Percentiles rank a stretch among this genome's conserved stretches.
Evolutionary conservation across 2,329 filamentous ascomycete genomes (phyloP).

Genomic region (Alternaria sp.): DNA sequence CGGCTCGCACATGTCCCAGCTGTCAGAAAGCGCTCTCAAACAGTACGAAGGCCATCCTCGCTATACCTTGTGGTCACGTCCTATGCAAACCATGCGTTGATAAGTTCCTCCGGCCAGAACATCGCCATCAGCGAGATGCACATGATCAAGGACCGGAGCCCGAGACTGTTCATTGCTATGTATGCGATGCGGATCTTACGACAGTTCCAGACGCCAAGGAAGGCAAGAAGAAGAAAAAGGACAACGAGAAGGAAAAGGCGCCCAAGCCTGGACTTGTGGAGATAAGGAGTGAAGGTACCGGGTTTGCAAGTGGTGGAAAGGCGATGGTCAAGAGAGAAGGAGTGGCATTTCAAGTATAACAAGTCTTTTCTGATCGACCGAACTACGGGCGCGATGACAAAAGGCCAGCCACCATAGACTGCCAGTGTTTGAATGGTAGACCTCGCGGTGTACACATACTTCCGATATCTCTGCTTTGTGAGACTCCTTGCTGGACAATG

Average conservation of each 20-base stretch:
- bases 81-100: conserved; percentile 83
- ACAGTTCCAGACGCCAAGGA: conserved; percentile 34
- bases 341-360: conserved; percentile 72
- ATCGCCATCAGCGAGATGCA: conserved; percentile 51
- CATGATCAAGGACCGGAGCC: conserved; percentile 64
- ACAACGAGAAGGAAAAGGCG: conserved; percentile 64
- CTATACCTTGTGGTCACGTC: conserved; percentile 90
- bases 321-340: conserved; percentile 81
- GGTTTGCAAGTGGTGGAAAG: conserved; percentile 85
- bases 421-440: not conserved
- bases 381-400: not conserved
- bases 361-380: not conserved
- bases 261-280: conserved; percentile 76
- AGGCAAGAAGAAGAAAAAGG: conserved; percentile 51
- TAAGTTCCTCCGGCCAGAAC: conserved; percentile 71
- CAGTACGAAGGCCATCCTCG: conserved; percentile 78
- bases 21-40: conserved; percentile 86
- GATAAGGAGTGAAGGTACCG: conserved; percentile 85
- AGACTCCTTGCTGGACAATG: not conserved
- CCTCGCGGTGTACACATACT: not conserved
- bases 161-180: conserved; percentile 73
- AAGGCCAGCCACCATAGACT: not conserved
- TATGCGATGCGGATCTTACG: conserved; percentile 82
- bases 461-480: not conserved
- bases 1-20: conserved; percentile 73